A percentile compares a stretch with the other conserved stretches of the same genome.
These are phyloP conservation scores for Aspergillus eucalypticola DNA, from an alignment of 2,329 filamentous ascomycete genomes.

Conservation along the genomic window DNA sequence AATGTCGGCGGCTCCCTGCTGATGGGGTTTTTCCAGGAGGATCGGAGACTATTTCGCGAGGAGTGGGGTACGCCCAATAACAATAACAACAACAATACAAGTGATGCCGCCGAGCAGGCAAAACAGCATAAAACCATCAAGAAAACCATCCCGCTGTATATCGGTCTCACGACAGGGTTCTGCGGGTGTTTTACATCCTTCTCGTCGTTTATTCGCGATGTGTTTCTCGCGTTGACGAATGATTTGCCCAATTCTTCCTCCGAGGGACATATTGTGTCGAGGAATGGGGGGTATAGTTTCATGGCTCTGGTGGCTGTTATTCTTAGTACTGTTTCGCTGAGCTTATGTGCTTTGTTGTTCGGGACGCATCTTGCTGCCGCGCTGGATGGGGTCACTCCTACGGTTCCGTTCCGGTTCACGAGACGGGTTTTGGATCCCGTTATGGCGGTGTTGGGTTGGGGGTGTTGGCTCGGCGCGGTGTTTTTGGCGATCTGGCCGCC, in stretches of 20 bases:
- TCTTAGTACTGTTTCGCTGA: constrained; percentile 70
- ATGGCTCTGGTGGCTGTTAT: constrained; percentile 76
- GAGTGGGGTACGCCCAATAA: constrained; percentile 56
- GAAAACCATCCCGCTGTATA: constrained; percentile 85
- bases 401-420: constrained; percentile 58
- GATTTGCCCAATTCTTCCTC: constrained; percentile 58
- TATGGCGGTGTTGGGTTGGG: constrained; percentile 65
- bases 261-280: constrained; percentile 44
- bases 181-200: constrained; percentile 91
- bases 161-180: constrained; percentile 82
- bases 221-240: constrained; percentile 78
- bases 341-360: constrained; percentile 66
- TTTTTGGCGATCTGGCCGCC: constrained; percentile 73
- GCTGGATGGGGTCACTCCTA: constrained; percentile 60
- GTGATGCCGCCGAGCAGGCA: constrained; percentile 25
- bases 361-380: constrained; percentile 74
- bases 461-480: constrained; percentile 76
- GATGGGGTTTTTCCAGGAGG: constrained; percentile 84
- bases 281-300: constrained; percentile 77
- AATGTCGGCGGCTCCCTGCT: constrained; percentile 80
- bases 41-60: constrained; percentile 70
- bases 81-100: constrained; percentile 26
- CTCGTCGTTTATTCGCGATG: constrained; percentile 78
- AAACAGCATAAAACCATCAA: constrained; percentile 66
- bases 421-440: constrained; percentile 65